A percentile compares a stretch with the other conserved stretches of the same genome.
Evolutionary conservation across 257 asterid species (phyloP).

Genomic region (Nicotiana sylvestris): DNA sequence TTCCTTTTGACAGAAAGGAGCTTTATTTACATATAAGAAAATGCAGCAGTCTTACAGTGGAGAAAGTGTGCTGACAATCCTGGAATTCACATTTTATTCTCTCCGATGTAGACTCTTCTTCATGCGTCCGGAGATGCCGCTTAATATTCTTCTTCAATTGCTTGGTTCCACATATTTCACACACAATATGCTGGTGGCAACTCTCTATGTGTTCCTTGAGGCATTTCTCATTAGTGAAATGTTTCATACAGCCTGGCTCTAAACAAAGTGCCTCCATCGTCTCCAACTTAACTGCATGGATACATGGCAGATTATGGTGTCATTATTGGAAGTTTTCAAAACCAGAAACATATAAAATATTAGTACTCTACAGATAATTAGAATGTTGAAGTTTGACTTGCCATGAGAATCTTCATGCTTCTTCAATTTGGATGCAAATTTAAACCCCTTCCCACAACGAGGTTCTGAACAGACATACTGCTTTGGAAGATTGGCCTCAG

Average conservation of each 20-base stretch:
- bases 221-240: slow-evolving; percentile 61
- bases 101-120: slow-evolving; percentile 27
- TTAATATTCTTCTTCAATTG: slow-evolving; percentile 84
- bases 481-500: slow-evolving; percentile 28
- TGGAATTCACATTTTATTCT: slow-evolving; percentile 51
- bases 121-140: slow-evolving; percentile 73
- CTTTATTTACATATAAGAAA: not conserved
- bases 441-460: slow-evolving; percentile 82
- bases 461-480: slow-evolving; percentile 55
- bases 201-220: slow-evolving; percentile 66
- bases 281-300: slow-evolving; percentile 66
- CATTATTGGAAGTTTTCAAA: not conserved
- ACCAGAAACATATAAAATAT: not conserved
- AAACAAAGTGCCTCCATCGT: slow-evolving; percentile 69
- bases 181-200: slow-evolving; percentile 59
- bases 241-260: slow-evolving; percentile 83
- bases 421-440: slow-evolving; percentile 56
- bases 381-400: slow-evolving; percentile 12
- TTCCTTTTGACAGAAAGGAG: not conserved
- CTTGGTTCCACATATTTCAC: slow-evolving; percentile 70
- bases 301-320: not conserved
- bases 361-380: not conserved
- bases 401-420: slow-evolving; percentile 85
- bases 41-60: slow-evolving; percentile 43
- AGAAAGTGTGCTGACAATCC: slow-evolving; percentile 55